Percentiles rank a stretch among this genome's conserved stretches.
Evolutionary conservation across 768 basidiomycete species (phyloP).

Genomic region (Gloeophyllum trabeum): DNA sequence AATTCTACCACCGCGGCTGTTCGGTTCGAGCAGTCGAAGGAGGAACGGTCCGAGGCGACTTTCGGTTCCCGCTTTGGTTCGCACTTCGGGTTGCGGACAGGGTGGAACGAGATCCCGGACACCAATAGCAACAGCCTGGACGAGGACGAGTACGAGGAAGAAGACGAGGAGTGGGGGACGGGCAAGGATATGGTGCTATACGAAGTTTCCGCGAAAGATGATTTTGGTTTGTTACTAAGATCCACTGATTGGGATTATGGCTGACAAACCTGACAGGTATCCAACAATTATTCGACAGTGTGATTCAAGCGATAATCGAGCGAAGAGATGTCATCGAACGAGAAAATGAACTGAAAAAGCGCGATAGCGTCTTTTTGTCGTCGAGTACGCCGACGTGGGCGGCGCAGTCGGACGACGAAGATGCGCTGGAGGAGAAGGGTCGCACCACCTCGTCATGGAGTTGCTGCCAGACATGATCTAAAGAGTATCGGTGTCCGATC

Average conservation of each 20-base stretch:
- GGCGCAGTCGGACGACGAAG: slow-evolving; percentile 73
- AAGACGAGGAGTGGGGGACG: slow-evolving; percentile 62
- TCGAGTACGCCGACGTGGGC: slow-evolving; percentile 62
- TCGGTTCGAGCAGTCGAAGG: slow-evolving; percentile 19
- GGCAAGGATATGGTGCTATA: slow-evolving; percentile 81
- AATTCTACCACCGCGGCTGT: slow-evolving; percentile 22
- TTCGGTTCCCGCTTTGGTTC: slow-evolving; percentile 51
- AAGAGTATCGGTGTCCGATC: too few species aligned
- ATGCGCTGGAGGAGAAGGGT: slow-evolving; percentile 41
- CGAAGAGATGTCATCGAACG: slow-evolving; percentile 71
- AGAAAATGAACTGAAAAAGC: slow-evolving; percentile 69
- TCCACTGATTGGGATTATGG: too few species aligned
- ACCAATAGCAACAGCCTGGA: slow-evolving; percentile 57
- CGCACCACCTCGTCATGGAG: slow-evolving; percentile 42
- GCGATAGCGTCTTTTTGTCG: slow-evolving; percentile 75
- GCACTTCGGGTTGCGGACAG: slow-evolving; percentile 37
- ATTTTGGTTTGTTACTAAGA: slow-evolving; percentile 64
- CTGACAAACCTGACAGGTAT: slow-evolving; percentile 43
- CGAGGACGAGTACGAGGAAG: slow-evolving; percentile 47
- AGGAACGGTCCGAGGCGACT: slow-evolving; percentile 24
- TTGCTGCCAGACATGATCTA: slow-evolving; percentile 49
- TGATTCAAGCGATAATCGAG: slow-evolving; percentile 72
- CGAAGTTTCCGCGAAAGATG: slow-evolving; percentile 89
- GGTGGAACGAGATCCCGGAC: slow-evolving; percentile 46
- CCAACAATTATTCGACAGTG: slow-evolving; percentile 63